phyloP scores from a whole-genome alignment of 208 protist species.

The Wallacemonas rigidus region DNA sequence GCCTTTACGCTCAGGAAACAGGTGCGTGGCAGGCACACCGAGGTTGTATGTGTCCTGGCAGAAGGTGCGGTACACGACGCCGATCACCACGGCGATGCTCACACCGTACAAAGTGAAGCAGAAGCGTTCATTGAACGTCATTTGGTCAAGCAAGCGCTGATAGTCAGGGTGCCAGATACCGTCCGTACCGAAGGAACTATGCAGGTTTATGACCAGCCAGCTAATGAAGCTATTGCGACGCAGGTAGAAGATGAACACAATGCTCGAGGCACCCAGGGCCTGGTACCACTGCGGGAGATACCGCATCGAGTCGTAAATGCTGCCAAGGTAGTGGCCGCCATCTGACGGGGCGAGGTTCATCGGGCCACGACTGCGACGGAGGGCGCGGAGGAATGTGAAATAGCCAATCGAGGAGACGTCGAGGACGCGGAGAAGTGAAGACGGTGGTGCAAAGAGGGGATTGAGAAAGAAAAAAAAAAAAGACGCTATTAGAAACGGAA shows the following conservation, averaged over 20 bases:
- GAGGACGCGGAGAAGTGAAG: neutral
- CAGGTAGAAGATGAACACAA: constrained; percentile 76
- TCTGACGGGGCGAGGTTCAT: constrained; percentile 8
- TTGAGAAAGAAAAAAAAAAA: too few relatives aligned
- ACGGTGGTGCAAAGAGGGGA: too few relatives aligned
- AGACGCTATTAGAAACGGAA: too few relatives aligned
- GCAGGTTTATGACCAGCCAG: constrained; percentile 75
- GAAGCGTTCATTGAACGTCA: constrained; percentile 86
- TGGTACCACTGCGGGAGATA: constrained; percentile 88
- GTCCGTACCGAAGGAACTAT: constrained; percentile 81
- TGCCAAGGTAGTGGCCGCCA: constrained; percentile 56
- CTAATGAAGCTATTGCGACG: constrained; percentile 66
- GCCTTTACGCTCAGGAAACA: constrained; percentile 53
- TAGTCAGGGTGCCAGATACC: constrained; percentile 75
- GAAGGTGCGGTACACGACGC: constrained; percentile 56
- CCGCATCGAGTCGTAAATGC: constrained; percentile 70
- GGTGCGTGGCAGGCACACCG: constrained; percentile 37
- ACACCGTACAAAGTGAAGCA: constrained; percentile 87
- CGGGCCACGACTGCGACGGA: neutral
- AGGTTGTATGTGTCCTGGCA: constrained; percentile 48
- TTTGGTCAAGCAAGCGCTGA: constrained; percentile 61
- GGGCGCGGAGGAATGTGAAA: neutral
- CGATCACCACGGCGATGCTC: constrained; percentile 42
- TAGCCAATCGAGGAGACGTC: neutral
- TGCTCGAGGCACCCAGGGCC: constrained; percentile 50